phyloP scores from a whole-genome alignment of 73 alveolate species.

The Effrenium voratum region DNA sequence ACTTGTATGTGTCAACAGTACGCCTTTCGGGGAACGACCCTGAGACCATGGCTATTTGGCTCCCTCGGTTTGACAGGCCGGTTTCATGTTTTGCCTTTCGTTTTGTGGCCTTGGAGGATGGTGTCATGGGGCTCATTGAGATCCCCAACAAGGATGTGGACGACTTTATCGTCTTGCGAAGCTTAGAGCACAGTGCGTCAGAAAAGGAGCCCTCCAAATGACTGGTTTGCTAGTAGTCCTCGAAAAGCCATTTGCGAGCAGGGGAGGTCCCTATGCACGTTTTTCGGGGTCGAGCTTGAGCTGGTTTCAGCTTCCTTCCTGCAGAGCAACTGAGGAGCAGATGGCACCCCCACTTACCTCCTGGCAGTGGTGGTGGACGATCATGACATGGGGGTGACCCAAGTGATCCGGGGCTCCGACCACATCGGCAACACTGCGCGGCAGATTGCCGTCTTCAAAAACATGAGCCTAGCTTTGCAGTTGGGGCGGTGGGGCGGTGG shows the following conservation, averaged over 20 bases:
- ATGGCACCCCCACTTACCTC: conserved; percentile 89
- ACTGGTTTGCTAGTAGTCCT: neutral
- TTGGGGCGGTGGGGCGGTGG: no score
- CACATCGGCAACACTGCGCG: conserved; percentile 94
- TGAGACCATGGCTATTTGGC: no score
- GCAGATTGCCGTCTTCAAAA: conserved; percentile 86
- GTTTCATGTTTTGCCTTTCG: no score
- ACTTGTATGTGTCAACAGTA: no score
- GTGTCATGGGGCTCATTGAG: conserved; percentile 80
- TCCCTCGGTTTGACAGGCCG: no score
- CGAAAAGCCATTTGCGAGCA: no score
- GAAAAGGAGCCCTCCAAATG: neutral
- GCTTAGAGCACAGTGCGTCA: neutral
- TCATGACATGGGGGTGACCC: conserved; percentile 94
- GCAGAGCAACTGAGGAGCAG: conserved; percentile 32
- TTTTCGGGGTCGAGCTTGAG: neutral
- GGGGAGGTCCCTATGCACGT: no score
- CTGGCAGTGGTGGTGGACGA: conserved; percentile 94
- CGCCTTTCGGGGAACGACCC: no score
- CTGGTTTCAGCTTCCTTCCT: neutral
- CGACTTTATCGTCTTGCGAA: conserved; percentile 82
- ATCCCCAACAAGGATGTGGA: conserved; percentile 86
- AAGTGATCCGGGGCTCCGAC: conserved; percentile 94
- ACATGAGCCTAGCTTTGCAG: neutral
- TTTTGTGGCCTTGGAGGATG: conserved; percentile 13